These are phyloP conservation scores for Cylindricascospora bacillispora DNA, from an alignment of 1,139 yeast genomes.

Conservation along the genomic window DNA sequence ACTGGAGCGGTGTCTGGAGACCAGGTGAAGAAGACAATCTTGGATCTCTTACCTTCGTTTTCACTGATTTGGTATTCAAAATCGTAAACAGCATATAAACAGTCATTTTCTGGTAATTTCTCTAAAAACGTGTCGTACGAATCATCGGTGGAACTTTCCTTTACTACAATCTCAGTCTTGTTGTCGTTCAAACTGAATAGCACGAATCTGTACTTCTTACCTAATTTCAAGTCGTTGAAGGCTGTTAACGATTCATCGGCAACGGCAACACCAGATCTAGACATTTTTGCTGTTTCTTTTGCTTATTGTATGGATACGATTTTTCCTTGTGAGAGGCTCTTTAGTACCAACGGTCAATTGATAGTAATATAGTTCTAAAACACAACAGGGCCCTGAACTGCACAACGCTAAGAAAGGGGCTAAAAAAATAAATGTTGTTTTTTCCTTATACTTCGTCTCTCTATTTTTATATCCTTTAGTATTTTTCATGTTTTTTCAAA, in stretches of 20 bases:
- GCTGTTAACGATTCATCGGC: conserved; percentile 89
- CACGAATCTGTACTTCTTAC: conserved; percentile 77
- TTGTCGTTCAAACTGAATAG: conserved; percentile 68
- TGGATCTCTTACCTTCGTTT: conserved; percentile 93
- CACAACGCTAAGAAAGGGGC: no score
- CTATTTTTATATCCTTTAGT: no score
- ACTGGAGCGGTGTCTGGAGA: conserved; percentile 96
- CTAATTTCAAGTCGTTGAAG: conserved; percentile 90
- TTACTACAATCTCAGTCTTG: conserved; percentile 86
- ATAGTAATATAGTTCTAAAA: no score
- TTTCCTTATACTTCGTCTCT: no score
- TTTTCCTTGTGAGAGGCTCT: no score
- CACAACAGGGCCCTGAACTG: no score
- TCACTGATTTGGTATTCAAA: conserved; percentile 83
- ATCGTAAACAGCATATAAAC: conserved; percentile 94
- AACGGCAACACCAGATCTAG: conserved; percentile 63
- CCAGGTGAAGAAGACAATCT: conserved; percentile 92
- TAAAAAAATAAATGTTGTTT: no score
- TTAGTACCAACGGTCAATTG: no score
- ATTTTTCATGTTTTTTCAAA: no score
- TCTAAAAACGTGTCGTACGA: conserved; percentile 78
- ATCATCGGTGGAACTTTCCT: conserved; percentile 58
- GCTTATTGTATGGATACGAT: no score
- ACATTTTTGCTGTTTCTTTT: no score
- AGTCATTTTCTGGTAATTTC: conserved; percentile 87